Percentiles rank a stretch among this genome's conserved stretches.
Conservation (phyloP, 1,284 basidiomycete genomes). For the Cutaneotrichosporon sp. region DNA sequence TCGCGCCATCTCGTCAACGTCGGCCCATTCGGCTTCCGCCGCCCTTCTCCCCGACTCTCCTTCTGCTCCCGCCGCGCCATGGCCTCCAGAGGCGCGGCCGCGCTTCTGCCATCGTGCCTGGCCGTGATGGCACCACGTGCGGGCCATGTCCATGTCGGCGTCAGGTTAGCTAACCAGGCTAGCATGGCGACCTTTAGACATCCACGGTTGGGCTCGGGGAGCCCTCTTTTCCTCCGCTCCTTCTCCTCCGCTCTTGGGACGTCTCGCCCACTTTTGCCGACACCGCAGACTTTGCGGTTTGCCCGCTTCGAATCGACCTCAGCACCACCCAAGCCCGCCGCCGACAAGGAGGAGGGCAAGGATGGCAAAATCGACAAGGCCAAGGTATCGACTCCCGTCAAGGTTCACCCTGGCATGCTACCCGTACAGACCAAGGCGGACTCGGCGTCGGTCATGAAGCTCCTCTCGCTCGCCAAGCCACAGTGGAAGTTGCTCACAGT, state of each 20-base stretch:
- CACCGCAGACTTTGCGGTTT: background rate
- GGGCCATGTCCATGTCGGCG: conserved; percentile 7
- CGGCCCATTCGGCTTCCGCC: background rate
- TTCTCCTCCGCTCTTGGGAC: conserved; percentile 8
- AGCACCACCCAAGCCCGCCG: conserved; percentile 12
- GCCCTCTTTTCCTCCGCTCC: conserved; percentile 5
- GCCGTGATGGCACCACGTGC: background rate
- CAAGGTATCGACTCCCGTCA: conserved; percentile 2
- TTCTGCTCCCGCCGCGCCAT: conserved; percentile 21
- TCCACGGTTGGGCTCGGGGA: background rate
- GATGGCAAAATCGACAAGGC: background rate
- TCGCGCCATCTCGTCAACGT: background rate
- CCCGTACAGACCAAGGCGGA: conserved; percentile 33
- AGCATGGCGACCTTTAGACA: background rate
- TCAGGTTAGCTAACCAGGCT: conserved; percentile 2
- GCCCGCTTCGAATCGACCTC: conserved; percentile 28
- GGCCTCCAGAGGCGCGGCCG: conserved; percentile 22
- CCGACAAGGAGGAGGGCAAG: background rate
- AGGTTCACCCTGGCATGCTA: conserved; percentile 13
- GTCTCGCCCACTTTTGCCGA: conserved; percentile 1
- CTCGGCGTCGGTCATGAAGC: conserved; percentile 43
- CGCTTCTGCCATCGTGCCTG: conserved; percentile 9
- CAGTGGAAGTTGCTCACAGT: conserved; percentile 45
- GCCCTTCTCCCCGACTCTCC: conserved; percentile 9
- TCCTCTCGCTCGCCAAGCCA: conserved; percentile 46